Evolutionary conservation across 768 basidiomycete genomes (phyloP).

Genomic region (Hortiboletus campestris): DNA sequence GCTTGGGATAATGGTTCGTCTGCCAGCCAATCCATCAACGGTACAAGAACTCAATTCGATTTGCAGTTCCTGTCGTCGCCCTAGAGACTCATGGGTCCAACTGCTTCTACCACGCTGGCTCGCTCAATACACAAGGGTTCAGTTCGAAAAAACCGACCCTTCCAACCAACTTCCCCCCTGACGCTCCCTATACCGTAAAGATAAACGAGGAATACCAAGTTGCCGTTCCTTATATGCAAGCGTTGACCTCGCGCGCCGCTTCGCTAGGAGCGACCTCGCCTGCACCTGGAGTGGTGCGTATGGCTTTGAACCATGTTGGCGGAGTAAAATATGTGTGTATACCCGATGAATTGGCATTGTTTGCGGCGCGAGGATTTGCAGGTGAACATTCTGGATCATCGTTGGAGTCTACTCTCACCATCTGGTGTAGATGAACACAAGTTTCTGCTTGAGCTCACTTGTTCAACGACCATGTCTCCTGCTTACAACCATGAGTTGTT

Average conservation of each 20-base stretch:
- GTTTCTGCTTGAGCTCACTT: constrained; percentile 70
- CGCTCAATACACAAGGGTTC: constrained; percentile 46
- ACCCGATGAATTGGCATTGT: constrained; percentile 70
- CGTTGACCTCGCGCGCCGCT: constrained; percentile 62
- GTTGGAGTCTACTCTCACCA: background rate
- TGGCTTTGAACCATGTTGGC: constrained; percentile 61
- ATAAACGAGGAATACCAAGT: constrained; percentile 45
- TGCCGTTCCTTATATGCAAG: constrained; percentile 53
- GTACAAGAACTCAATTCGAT: background rate
- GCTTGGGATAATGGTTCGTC: constrained; percentile 69
- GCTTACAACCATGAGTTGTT: constrained; percentile 62
- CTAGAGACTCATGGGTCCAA: constrained; percentile 72
- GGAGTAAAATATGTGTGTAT: constrained; percentile 57
- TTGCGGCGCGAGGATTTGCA: constrained; percentile 52
- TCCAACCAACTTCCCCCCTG: constrained; percentile 27
- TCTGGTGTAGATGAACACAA: constrained; percentile 64
- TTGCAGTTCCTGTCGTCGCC: constrained; percentile 60
- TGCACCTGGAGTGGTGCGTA: constrained; percentile 56
- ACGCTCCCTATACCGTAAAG: constrained; percentile 40
- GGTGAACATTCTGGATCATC: constrained; percentile 39
- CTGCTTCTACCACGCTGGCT: constrained; percentile 70
- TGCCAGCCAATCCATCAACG: background rate
- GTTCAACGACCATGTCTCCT: constrained; percentile 64
- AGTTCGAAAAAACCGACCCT: constrained; percentile 32
- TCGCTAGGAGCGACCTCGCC: constrained; percentile 73